Evolutionary conservation across 306 rosid species (phyloP).

Genomic region (Fragaria vesca): DNA sequence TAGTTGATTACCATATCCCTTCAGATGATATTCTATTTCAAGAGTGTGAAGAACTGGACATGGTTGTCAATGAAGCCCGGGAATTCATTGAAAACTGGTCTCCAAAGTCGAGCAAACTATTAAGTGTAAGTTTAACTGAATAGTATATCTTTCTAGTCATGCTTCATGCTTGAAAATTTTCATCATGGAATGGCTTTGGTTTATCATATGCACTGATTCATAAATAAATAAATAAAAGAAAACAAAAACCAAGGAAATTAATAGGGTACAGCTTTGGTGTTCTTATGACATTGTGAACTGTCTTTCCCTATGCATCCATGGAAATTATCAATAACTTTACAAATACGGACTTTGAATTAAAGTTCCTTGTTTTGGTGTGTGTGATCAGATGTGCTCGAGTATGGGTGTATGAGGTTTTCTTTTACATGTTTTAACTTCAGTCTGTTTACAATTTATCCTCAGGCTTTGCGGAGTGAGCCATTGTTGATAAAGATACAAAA

Average conservation of each 20-base stretch:
- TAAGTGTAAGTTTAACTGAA: slow-evolving; percentile 48
- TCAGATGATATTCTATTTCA: slow-evolving; percentile 48
- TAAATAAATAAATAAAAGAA: neutral
- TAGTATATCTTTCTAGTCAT: neutral
- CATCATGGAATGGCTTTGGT: neutral
- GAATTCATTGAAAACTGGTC: slow-evolving; percentile 76
- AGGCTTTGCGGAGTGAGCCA: slow-evolving; percentile 65
- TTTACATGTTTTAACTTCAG: slow-evolving; percentile 11
- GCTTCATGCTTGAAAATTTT: slow-evolving; percentile 10
- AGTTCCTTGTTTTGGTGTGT: neutral
- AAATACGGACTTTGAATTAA: neutral
- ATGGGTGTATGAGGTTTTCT: neutral
- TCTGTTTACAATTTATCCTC: slow-evolving; percentile 31
- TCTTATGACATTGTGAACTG: neutral
- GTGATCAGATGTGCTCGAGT: neutral
- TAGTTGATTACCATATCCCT: slow-evolving; percentile 46
- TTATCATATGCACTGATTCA: neutral
- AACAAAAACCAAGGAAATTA: neutral
- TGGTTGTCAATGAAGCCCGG: slow-evolving; percentile 60
- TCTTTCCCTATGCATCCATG: slow-evolving; percentile 7
- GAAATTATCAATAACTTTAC: neutral
- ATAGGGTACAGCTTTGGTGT: neutral
- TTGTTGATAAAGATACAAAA: slow-evolving; percentile 59
- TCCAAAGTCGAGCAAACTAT: slow-evolving; percentile 73
- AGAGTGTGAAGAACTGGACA: slow-evolving; percentile 78